Evolutionary conservation across 2,329 filamentous ascomycete species (phyloP).

Genomic region (Aspergillus japonicus): DNA sequence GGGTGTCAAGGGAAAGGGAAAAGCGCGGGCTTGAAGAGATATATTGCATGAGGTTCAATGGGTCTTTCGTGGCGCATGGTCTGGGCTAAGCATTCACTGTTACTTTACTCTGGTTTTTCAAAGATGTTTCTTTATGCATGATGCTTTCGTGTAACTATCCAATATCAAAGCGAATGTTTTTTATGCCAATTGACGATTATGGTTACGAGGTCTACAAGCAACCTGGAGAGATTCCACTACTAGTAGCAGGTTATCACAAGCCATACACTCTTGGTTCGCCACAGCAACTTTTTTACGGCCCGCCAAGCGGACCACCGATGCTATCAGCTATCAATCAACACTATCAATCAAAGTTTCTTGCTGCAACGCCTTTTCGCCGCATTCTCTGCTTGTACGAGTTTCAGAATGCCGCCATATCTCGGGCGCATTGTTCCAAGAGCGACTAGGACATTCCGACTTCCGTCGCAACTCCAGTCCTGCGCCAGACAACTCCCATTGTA

Average conservation of each 20-base stretch:
- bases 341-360: slow-evolving; percentile 6
- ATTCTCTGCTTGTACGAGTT: slow-evolving; percentile 5
- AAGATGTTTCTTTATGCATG: not conserved
- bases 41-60: not conserved
- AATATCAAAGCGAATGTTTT: not conserved
- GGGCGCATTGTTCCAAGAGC: slow-evolving; percentile 24
- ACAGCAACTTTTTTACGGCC: slow-evolving; percentile 19
- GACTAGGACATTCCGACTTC: slow-evolving; percentile 6
- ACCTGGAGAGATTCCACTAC: not conserved
- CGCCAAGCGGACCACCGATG: slow-evolving; percentile 17
- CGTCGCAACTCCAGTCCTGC: not conserved
- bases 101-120: not conserved
- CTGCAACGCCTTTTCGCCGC: slow-evolving; percentile 2
- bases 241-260: not conserved
- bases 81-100: not conserved
- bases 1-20: slow-evolving; percentile 35
- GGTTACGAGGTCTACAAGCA: not conserved
- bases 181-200: not conserved
- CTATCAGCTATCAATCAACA: slow-evolving; percentile 20
- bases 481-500: slow-evolving; percentile 2
- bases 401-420: slow-evolving; percentile 30
- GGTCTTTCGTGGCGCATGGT: slow-evolving; percentile 8
- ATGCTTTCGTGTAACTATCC: not conserved
- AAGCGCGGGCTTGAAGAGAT: slow-evolving; percentile 32
- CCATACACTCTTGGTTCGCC: slow-evolving; percentile 11